Evolutionary conservation across 768 basidiomycete genomes (phyloP).

Genomic region (Sarcodon aspratus): DNA sequence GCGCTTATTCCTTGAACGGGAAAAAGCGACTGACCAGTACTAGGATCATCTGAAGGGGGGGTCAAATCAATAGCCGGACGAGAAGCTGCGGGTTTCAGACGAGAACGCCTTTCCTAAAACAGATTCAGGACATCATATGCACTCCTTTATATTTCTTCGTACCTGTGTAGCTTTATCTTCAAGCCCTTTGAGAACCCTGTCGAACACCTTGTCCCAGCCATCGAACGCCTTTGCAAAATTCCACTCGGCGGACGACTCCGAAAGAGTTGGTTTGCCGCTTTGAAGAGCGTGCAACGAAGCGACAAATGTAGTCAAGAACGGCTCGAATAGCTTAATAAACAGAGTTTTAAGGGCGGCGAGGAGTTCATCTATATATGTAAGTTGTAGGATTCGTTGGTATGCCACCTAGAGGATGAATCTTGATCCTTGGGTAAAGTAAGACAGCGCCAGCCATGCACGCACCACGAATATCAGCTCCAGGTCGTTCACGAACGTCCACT

Average conservation of each 20-base stretch:
- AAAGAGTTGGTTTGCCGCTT: conserved; percentile 23
- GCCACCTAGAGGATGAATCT: conserved; percentile 50
- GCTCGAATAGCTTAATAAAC: conserved; percentile 81
- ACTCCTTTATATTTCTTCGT: conserved; percentile 2
- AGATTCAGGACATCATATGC: too few species aligned
- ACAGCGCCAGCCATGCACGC: conserved; percentile 17
- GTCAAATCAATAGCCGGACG: conserved; percentile 25
- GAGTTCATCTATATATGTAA: conserved; percentile 89
- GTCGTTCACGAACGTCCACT: conserved; percentile 93
- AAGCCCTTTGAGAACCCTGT: conserved; percentile 59
- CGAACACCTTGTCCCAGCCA: conserved; percentile 75
- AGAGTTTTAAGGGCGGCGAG: conserved; percentile 69
- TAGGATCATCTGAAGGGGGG: conserved; percentile 47
- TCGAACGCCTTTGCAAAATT: conserved; percentile 62
- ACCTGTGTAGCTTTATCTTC: conserved; percentile 71
- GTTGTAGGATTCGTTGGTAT: conserved; percentile 90
- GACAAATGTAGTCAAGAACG: conserved; percentile 74
- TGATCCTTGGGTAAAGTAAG: background rate
- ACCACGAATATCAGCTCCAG: conserved; percentile 96
- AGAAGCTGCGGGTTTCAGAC: conserved; percentile 30
- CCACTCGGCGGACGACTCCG: conserved; percentile 36
- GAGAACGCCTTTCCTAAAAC: conserved; percentile 59
- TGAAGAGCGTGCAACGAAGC: conserved; percentile 66
- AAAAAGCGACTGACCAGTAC: conserved; percentile 35
- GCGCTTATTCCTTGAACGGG: background rate